phyloP scores from a whole-genome alignment of 352 stramenopile species.

The Phytophthora cactorum region DNA sequence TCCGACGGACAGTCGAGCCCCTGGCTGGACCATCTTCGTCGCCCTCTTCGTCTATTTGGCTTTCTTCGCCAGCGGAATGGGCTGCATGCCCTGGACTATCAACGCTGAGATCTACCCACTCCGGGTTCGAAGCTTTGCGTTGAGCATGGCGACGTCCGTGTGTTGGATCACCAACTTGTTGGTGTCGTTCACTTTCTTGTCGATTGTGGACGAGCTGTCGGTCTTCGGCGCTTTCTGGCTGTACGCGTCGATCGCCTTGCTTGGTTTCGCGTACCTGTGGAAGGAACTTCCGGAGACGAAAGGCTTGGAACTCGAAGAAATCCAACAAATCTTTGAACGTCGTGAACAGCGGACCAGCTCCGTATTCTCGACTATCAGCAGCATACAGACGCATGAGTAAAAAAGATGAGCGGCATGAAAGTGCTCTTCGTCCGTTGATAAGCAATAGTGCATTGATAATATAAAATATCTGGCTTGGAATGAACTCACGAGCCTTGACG shows the following conservation, averaged over 20 bases:
- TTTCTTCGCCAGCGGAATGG: conserved; percentile 83
- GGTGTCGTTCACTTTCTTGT: conserved; percentile 94
- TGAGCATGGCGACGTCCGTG: conserved; percentile 89
- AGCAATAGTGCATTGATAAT: neutral
- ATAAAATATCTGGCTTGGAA: neutral
- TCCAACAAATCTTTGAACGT: conserved; percentile 85
- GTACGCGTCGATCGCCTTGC: conserved; percentile 80
- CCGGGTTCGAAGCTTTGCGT: conserved; percentile 85
- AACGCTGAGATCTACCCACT: conserved; percentile 96
- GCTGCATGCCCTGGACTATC: conserved; percentile 94
- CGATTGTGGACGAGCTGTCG: conserved; percentile 73
- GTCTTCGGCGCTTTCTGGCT: conserved; percentile 91
- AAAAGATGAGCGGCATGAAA: neutral
- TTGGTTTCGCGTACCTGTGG: conserved; percentile 86
- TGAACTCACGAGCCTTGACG: no score
- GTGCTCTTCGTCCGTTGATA: neutral
- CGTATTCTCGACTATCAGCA: conserved; percentile 16
- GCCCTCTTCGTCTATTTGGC: conserved; percentile 78
- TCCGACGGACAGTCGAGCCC: conserved; percentile 40
- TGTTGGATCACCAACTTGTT: conserved; percentile 95
- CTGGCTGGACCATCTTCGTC: conserved; percentile 64
- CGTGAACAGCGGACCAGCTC: conserved; percentile 25
- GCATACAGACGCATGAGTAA: conserved; percentile 14
- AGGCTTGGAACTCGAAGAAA: conserved; percentile 93
- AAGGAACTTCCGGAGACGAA: conserved; percentile 93